Base-by-base conservation (phyloP, 1,139 yeast genomes). In the Saccharomycopsis hybrid region DNA sequence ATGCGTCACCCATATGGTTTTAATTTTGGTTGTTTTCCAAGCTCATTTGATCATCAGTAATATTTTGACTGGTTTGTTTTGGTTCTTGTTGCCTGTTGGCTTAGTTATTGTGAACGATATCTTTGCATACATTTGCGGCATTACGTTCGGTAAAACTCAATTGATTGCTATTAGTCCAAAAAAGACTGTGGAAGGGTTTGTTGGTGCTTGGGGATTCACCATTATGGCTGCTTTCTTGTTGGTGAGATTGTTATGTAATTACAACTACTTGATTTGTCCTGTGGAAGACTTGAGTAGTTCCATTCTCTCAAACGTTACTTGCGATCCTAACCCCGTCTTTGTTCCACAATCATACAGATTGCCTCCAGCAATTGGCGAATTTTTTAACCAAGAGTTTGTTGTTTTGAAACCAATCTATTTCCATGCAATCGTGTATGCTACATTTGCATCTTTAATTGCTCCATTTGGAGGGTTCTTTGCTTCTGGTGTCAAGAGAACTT, bases 401-500 rank as follows among this genome's bases (percentile, higher is more conserved):
- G 72, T 81, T 27, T 64, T 89, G 48, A 88, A 86, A 61, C 97
- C 98, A 44, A 80, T 92, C 50, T 89, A 92, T 65, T 76, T 90
- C 70, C 99, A 92, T 64, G 82, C 95, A 2, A 76, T 88, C 54
- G 76, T 83, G 44, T 72, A 92, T 58, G 95, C 97, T 9, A 85
- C 96, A 2, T 92, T 94, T 74, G 98, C 99, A 5, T 90, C 97
- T 1, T 75, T 94, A 57, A 85, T 92, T 65, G 99, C 99, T 1
- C 99, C 99, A 53, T 92, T 92, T 65, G 99, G 99, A 49, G 99
- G 99, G 1, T 92, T 92, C 66, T 92, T 92, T 61, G 98, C 98
- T 2, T 85, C 95, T 47, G 99, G 98, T 11, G 75, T 94, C 60
- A 92, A 92, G 71, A 82, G 99, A 67, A 89, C 97, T n/a, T 90